Conservation (phyloP, 2,329 filamentous ascomycete species). For the Alternaria sp. region DNA sequence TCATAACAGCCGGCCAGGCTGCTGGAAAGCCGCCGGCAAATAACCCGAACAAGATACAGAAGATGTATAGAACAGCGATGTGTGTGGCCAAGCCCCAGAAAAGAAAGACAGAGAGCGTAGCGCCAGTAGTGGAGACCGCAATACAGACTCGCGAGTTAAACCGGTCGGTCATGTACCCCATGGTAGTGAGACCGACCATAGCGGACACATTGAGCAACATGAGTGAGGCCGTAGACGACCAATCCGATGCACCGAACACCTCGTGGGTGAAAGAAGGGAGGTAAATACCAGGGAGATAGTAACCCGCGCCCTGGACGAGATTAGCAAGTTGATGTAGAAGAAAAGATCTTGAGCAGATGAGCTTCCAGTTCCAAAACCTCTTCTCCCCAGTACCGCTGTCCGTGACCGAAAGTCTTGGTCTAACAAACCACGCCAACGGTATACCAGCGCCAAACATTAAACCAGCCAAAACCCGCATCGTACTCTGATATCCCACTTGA, state of each 20-base stretch:
- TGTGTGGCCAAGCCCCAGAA: conserved; percentile 55
- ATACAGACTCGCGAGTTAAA: conserved; percentile 51
- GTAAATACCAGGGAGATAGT: conserved; percentile 49
- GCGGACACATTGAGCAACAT: neutral
- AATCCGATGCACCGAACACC: conserved; percentile 39
- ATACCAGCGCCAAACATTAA: neutral
- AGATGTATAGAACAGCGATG: conserved; percentile 40
- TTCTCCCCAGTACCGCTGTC: neutral
- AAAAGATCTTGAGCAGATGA: neutral
- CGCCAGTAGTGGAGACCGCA: conserved; percentile 49
- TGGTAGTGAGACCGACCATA: neutral
- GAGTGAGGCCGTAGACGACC: conserved; percentile 13
- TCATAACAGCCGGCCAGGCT: conserved; percentile 32
- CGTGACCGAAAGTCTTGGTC: neutral
- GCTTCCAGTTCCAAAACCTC: neutral
- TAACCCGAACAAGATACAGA: conserved; percentile 43
- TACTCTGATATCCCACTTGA: neutral
- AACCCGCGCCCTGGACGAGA: conserved; percentile 46
- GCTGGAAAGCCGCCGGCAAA: conserved; percentile 33
- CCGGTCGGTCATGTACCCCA: neutral
- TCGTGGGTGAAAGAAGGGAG: conserved; percentile 43
- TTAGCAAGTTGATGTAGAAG: conserved; percentile 39
- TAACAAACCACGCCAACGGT: neutral
- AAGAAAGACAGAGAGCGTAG: conserved; percentile 50
- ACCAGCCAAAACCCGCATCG: neutral